phyloP scores from a whole-genome alignment of 169 alveolate species.

The Blepharisma undulans region DNA sequence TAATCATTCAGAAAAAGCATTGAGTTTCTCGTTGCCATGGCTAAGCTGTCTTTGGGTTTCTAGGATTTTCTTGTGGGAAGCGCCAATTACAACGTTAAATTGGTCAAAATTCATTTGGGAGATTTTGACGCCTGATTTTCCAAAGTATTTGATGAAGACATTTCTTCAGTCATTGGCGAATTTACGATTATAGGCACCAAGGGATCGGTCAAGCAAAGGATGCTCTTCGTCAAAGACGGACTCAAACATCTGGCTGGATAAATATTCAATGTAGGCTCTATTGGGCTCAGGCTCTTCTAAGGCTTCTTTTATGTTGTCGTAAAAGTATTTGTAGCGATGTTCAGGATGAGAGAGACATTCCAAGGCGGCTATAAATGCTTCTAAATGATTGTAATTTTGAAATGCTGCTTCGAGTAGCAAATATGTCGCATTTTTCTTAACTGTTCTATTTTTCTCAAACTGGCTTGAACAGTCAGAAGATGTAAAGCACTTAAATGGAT shows the following conservation, averaged over 20 bases:
- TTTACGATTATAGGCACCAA: conserved; percentile 77
- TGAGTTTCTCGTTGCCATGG: conserved; percentile 66
- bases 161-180: conserved; percentile 62
- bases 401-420: not conserved
- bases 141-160: conserved; percentile 45
- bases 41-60: not conserved
- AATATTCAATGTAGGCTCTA: not conserved
- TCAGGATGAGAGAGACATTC: conserved; percentile 85
- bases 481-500: conserved; percentile 63
- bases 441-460: conserved; percentile 42
- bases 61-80: not conserved
- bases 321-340: conserved; percentile 77
- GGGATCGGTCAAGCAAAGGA: not conserved
- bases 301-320: conserved; percentile 62
- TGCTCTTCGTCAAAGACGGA: not conserved
- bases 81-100: conserved; percentile 15
- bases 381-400: not conserved
- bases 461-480: conserved; percentile 51
- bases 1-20: conserved; percentile 77
- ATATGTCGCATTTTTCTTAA: not conserved
- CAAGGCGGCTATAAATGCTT: conserved; percentile 73
- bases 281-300: not conserved
- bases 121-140: conserved; percentile 49
- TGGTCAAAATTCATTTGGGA: conserved; percentile 28
- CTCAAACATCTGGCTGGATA: not conserved